Percentiles rank a stretch among this genome's conserved stretches.
Evolutionary conservation across 1,139 yeast genomes (phyloP).

Genomic region (Hemisphaericaspora xylofermentans): DNA sequence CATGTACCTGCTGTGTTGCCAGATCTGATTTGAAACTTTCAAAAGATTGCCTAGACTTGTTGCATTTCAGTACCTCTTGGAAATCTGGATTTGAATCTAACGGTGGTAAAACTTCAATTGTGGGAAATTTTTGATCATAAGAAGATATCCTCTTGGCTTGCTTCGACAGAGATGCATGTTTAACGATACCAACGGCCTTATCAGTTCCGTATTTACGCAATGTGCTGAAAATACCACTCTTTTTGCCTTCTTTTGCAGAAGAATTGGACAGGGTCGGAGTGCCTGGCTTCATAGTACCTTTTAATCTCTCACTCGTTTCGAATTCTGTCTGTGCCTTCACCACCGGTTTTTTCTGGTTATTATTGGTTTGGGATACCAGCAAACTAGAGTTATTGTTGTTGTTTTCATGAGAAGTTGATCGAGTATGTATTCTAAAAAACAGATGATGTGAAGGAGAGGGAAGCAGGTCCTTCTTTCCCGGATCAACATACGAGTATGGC

Average conservation of each 20-base stretch:
- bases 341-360: not conserved
- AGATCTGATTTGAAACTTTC: slow-evolving; percentile 8
- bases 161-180: slow-evolving; percentile 10
- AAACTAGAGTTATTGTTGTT: slow-evolving; percentile 17
- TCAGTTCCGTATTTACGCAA: slow-evolving; percentile 45
- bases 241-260: slow-evolving; percentile 17
- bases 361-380: not conserved
- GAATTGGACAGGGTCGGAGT: slow-evolving; percentile 2
- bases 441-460: slow-evolving; percentile 43
- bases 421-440: slow-evolving; percentile 59
- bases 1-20: slow-evolving; percentile 5
- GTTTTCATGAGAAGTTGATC: slow-evolving; percentile 58
- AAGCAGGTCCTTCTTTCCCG: slow-evolving; percentile 14
- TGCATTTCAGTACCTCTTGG: slow-evolving; percentile 3
- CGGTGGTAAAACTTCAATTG: slow-evolving; percentile 10
- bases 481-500: slow-evolving; percentile 58
- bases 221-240: slow-evolving; percentile 42
- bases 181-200: slow-evolving; percentile 38
- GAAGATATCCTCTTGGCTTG: slow-evolving; percentile 12
- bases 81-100: slow-evolving; percentile 9
- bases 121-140: slow-evolving; percentile 6
- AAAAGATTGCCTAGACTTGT: slow-evolving; percentile 3
- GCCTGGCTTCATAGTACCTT: not conserved
- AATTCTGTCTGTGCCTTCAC: not conserved
- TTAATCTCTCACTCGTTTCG: slow-evolving; percentile 1